Percentiles rank a stretch among this genome's conserved stretches.
phyloP scores from a whole-genome alignment of 257 asterid genomes.

The Fraxinus americana region DNA sequence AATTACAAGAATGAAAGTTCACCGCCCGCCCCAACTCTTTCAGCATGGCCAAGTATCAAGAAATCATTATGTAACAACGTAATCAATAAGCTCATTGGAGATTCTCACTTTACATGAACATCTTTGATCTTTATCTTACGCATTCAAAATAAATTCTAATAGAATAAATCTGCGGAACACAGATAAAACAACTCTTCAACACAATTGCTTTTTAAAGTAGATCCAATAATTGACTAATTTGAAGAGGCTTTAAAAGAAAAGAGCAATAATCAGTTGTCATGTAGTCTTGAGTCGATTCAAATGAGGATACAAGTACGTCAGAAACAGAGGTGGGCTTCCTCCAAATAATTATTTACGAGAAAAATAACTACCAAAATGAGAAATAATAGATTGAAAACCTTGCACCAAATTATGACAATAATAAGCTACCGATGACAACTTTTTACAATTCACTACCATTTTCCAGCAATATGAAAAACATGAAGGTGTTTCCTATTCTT shows the following conservation, averaged over 20 bases:
- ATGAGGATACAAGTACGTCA: background rate
- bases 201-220: too few species aligned
- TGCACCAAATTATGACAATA: constrained; percentile 18
- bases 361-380: constrained; percentile 6
- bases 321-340: background rate
- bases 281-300: background rate
- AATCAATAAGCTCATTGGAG: background rate
- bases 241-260: background rate
- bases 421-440: constrained; percentile 22
- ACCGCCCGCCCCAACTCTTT: background rate
- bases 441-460: constrained; percentile 32
- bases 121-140: too few species aligned
- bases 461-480: constrained; percentile 22
- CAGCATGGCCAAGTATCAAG: background rate
- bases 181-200: background rate
- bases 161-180: background rate
- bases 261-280: constrained; percentile 14
- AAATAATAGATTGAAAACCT: constrained; percentile 5
- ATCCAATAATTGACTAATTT: too few species aligned
- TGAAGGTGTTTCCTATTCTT: constrained; percentile 23
- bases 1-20: too few species aligned
- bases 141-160: too few species aligned
- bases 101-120: too few species aligned
- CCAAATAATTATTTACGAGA: constrained; percentile 40
- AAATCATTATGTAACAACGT: background rate